Percentiles rank a stretch among this genome's conserved stretches.
Evolutionary conservation across 441 rosid species (phyloP).

Genomic region (Codiaeum variegatum): DNA sequence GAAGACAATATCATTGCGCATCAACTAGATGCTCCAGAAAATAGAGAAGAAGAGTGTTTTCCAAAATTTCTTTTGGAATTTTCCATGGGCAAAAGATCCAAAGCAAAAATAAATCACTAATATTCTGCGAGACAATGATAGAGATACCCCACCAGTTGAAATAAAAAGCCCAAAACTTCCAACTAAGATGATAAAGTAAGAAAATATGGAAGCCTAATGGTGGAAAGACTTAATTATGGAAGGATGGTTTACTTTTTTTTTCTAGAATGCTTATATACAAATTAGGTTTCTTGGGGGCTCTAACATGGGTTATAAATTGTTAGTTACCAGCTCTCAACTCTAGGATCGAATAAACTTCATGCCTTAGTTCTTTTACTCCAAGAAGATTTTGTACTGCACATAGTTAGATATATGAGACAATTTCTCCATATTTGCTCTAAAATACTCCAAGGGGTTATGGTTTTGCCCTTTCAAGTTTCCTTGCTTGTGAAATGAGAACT

Average conservation of each 20-base stretch:
- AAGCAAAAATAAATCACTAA: too few species aligned
- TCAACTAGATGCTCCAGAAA: too few species aligned
- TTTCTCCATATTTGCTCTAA: neutral
- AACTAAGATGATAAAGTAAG: too few species aligned
- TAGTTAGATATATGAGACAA: constrained; percentile 16
- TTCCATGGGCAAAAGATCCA: too few species aligned
- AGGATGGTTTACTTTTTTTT: neutral
- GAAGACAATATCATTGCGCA: too few species aligned
- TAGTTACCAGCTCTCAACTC: neutral
- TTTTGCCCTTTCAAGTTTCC: constrained; percentile 14
- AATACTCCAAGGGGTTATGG: constrained; percentile 3
- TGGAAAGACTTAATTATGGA: neutral
- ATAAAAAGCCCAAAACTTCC: too few species aligned
- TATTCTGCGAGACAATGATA: too few species aligned
- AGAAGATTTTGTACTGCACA: constrained; percentile 1
- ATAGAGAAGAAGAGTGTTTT: too few species aligned
- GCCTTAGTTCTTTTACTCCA: neutral
- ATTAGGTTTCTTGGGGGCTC: constrained; percentile 10
- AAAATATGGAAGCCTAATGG: constrained; percentile 5
- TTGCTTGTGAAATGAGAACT: constrained; percentile 60
- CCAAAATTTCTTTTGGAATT: too few species aligned
- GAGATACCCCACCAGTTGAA: too few species aligned
- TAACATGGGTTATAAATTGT: neutral
- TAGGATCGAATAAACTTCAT: neutral
- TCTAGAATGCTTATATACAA: neutral